Evolutionary conservation across 2,329 filamentous ascomycete species (phyloP), one percentile per base, ranked within the genome.

Genomic region (Trichoderma sp.): DNA sequence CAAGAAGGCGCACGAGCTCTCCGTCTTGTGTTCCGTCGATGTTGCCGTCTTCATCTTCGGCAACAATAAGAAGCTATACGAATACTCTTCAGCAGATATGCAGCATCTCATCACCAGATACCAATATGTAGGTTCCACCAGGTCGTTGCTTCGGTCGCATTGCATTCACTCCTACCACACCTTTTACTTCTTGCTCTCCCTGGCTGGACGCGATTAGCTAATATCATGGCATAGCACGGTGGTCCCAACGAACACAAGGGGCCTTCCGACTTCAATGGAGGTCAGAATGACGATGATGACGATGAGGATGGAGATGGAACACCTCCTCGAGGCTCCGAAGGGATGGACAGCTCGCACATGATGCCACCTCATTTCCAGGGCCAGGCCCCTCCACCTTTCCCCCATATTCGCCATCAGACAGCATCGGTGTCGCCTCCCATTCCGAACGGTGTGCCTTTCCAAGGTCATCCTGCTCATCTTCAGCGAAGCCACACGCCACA

Each of bases 1-100:
- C 89, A 99, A 99, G 87, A 99, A 99, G 89, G 96, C 96, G 69
- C 95, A 99, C 82, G 96, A 99, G 87, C 89, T 99, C 67, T 97
- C 95, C 68, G 96, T 99, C 61, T 91, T 99, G 74, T 99, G 96
- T 82, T 98, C 95, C 51, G 96, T 99, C 81, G 96, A 99, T 82
- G 96, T 99, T 76, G 96, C 96, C 53, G 96, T 99, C 79, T 96
- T 99, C 82, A 98, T 99, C 79, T 98, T 98, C 80, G 95, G 95
- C 75, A 95, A 93, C 84, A 99, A 99, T 83, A 99, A 98, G 88
- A 98, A 98, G 85, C 88, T 99, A 30, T 98, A 98, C 83, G 94
- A 99, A 82, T 99, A 97, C 82, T 98, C 95, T 14, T 98, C 95
- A 21, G 87, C 90, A 77, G 94, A 98, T 81, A 97, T 99, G 88